Base-by-base conservation (phyloP, 1,284 basidiomycete species). In the Rhodotorula sp. region DNA sequence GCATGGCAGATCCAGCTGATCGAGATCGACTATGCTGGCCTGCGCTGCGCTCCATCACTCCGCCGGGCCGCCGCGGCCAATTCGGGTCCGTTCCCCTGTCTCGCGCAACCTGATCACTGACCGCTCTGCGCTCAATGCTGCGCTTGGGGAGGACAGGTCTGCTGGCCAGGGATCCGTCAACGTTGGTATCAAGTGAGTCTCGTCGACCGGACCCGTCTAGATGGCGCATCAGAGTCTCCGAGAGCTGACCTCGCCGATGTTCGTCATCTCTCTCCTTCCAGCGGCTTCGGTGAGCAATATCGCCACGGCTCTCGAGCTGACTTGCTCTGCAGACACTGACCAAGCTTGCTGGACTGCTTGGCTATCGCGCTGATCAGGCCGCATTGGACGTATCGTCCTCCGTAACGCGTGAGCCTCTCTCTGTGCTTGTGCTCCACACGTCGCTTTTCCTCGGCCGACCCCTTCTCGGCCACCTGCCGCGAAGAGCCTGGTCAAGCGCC, bases 341-440 rank as follows among this genome's bases (percentile, higher is more conserved):
- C 26, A 39, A n/a, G 16, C 20, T 7, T 20, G 54, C 23, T 20
- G 26, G 47, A 10, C 10, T 23, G 5, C 3, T 8, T 51, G 20
- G 34, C 46, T 60, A 10, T 14, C 43, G 18, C 14, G 29, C n/a
- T 46, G 54, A 34, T 46, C 74, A 93, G 93, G 94, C 86, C 93
- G 94, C 87, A 97, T 97, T 81, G 94, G 95, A 83, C 93, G 94
- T 84, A 97, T 99, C 82, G 97, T 99, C 78, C 87, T 92, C 84
- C 91, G 96, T 81, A 98, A 98, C 87, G 93, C 93, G 86, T 64
- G 18, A 54, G 62, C 58, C 47, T 58, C 51, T 14, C 26, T 39
- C 58, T 20, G 18, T 47, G 23, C 64, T 26, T n/a, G 15, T 15
- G 15, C 63, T n/a, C 39, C n/a, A 43, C 20, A 54, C n/a, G 18